These are phyloP conservation scores for Naganishia randhawae DNA, from an alignment of 768 basidiomycete genomes.

Conservation along the genomic window DNA sequence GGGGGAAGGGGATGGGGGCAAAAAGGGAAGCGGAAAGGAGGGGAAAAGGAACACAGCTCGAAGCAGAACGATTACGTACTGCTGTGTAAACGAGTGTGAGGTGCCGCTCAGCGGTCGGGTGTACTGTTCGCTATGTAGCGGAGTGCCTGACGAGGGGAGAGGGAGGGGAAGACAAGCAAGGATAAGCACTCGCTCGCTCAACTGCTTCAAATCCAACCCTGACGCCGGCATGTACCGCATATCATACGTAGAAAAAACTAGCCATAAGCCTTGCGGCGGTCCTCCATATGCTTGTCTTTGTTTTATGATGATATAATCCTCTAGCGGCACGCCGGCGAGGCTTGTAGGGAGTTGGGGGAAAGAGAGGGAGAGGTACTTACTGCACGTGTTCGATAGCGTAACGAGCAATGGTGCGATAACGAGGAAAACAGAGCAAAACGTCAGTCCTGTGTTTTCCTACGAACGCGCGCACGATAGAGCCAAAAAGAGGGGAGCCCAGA, in stretches of 20 bases:
- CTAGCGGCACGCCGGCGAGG: background rate
- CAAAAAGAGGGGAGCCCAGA: background rate
- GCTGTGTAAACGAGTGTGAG: background rate
- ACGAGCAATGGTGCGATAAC: background rate
- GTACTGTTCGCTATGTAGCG: background rate
- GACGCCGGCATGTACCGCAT: no score
- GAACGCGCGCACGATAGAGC: background rate
- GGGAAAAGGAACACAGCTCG: background rate
- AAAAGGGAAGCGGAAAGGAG: background rate
- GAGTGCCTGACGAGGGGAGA: background rate
- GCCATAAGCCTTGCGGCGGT: conserved; percentile 21
- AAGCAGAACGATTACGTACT: background rate
- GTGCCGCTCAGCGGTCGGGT: conserved; percentile 10
- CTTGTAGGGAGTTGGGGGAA: background rate
- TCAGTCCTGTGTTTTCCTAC: background rate
- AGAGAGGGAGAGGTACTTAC: conserved; percentile 1
- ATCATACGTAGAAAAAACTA: conserved; percentile 30
- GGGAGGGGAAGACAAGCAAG: no score
- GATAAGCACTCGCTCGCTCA: background rate
- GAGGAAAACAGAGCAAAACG: background rate
- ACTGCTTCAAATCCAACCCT: no score
- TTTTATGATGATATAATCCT: conserved; percentile 26
- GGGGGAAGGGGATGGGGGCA: background rate
- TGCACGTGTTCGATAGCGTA: background rate
- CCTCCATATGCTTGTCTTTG: conserved; percentile 32